Evolutionary conservation across 441 rosid genomes (phyloP), one percentile per base, ranked within the genome.

Genomic region (Croton setiger): DNA sequence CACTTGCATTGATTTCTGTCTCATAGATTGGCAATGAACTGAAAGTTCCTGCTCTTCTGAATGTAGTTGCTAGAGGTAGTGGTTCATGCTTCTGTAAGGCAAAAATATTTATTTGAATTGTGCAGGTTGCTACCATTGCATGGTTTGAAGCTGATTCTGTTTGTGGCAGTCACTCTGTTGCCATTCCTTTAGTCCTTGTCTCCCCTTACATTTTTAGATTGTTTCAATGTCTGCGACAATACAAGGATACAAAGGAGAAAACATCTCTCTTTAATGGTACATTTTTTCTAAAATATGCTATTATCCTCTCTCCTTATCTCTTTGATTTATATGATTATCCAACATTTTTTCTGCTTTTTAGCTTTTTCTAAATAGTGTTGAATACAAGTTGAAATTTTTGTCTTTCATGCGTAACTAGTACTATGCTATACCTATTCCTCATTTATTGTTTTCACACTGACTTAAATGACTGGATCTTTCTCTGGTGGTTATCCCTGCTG

Each of bases 111-210:
- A 63, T 72, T 61, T 58, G 66, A 63, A 67, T 33, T 51, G 12
- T 75, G 74, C 78, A 93, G 99, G 99, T 96, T 60, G 98, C 98
- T 67, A 93, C 99, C 39, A 79, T 93, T 76, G 99, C 99, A n/a
- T 96, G 99, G 99, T 93, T 96, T 83, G 99, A 96, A 81, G 98
- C 97, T 49, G 97, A 96, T 81, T 96, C 99, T 23, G 90, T 93
- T 63, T 96, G 99, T 14, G 97, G 99, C 43, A 86, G 97, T 82
- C 99, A 96, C 82, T 91, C 99, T 0, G 63, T 89, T 78, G 93
- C 85, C 27, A 93, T 96, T 67, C 99, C 99, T 27, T 37, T 91
- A 23, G 91, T 87, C 83, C 90, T 96, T 57, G 99, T 89, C 37
- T 81, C 91, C 72, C 99, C 98, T 63, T 96, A 96, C 66, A 83